Base-by-base conservation (phyloP, 305 asterid species). In the Fraxinus baroniana region DNA sequence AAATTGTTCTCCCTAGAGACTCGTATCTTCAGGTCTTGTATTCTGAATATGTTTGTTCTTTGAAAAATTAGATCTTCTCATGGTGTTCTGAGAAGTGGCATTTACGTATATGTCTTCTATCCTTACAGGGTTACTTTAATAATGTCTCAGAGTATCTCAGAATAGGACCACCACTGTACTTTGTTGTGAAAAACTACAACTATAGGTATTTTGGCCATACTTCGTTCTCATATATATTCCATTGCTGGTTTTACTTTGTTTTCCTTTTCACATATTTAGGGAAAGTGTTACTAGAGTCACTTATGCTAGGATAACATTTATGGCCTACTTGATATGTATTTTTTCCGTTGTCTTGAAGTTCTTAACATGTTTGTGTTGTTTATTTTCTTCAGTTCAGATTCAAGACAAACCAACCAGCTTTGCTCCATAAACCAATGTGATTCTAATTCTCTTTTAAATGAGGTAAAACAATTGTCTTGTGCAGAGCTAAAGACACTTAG, bases 371-470 rank as follows among this genome's bases (percentile, higher is more conserved):
- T 15, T 72, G 49, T 72, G 13, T 81, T 80, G 85, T 87, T 85
- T 81, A 66, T 83, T 77, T 81, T 72, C 77, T 84, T 77, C 97
- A 96, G 99, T 84, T 89, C 95, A 81, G 98, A 92, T 88, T 94
- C 98, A 77, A 86, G 90, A 78, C 98, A 96, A 79, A 96, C 99
- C 35, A 94, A 96, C 84, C 94, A 93, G 84, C 88, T 96, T 77
- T 96, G 99, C 90, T 96, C 99, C 85, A 96, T 96, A 87, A 96
- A 94, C 90, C 94, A 92, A 78, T 96, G 99, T 82, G 93, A 96
- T 88, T 89, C 98, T 57, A 85, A 91, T 84, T 96, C 99, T 85
- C 99, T 96, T 77, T 84, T 91, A 85, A 96, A 94, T 85, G 97
- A 96, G 99, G 99, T 94, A 89, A 84, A 82, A 9, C 78, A 60